A percentile compares a stretch with the other conserved stretches of the same genome.
Conservation (phyloP, 495 filamentous ascomycete species). For the Mycothermus thermophilus region DNA sequence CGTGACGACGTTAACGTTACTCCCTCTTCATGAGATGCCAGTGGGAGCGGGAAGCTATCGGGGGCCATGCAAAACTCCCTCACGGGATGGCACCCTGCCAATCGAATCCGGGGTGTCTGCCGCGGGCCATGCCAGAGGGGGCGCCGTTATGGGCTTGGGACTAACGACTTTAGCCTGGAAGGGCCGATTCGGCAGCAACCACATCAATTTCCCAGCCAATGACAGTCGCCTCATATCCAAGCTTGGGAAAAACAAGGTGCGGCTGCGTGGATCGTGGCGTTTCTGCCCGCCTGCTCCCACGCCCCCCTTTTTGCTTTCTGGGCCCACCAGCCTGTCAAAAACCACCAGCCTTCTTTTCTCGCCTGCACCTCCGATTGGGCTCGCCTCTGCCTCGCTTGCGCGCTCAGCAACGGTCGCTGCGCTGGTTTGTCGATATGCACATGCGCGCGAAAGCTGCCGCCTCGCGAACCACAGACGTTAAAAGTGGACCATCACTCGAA, state of each 20-base stretch:
- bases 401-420: neutral
- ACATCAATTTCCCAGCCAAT: conserved; percentile 21
- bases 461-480: too few relatives aligned
- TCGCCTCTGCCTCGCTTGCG: conserved; percentile 3
- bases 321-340: too few relatives aligned
- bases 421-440: conserved; percentile 1
- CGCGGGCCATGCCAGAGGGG: conserved; percentile 17
- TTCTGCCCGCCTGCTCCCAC: conserved; percentile 1
- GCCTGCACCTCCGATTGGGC: conserved; percentile 4
- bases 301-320: neutral
- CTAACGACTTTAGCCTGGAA: conserved; percentile 27
- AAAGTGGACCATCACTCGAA: too few relatives aligned
- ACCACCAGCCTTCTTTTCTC: neutral
- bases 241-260: conserved; percentile 25
- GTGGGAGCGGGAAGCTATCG: conserved; percentile 8
- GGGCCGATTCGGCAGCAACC: conserved; percentile 23
- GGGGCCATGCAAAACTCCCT: conserved; percentile 17
- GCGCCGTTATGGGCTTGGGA: conserved; percentile 16
- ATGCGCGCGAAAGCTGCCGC: too few relatives aligned
- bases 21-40: conserved; percentile 9
- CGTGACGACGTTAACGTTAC: conserved; percentile 4
- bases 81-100: conserved; percentile 22
- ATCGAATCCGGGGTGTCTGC: conserved; percentile 20
- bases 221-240: conserved; percentile 11
- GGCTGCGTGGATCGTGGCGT: conserved; percentile 26